Base-by-base conservation (phyloP, 805 yeast genomes). In the Alloascoidea hylecoeti region DNA sequence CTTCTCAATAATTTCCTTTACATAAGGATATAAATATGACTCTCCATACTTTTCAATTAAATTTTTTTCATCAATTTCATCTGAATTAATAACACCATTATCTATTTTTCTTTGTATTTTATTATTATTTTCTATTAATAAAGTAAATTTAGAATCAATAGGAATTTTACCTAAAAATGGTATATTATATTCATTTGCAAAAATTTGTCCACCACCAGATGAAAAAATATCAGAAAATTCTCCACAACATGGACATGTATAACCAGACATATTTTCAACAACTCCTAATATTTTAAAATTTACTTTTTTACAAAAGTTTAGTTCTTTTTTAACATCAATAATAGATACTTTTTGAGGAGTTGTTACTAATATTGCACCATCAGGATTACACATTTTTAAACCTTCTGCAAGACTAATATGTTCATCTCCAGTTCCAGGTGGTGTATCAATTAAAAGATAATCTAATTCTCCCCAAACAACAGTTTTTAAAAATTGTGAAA, bases 391-490 rank as follows among this genome's bases (percentile, higher is more conserved):
- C 45, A 64, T 58, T 40, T 79, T 60, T 33, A 92, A 64, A 55
- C 86, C 94, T 52, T 92, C 97, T 3, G 96, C 96, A 30, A 94
- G 80, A 3, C 96, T 86, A 30, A 92, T 92, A 55, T 92, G 99
- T 55, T 92, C 99, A 57, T 92, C 99, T 0, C 95, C 81, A 0
- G 99, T 92, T 0, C 99, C 99, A 0, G 99, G 99, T 1, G 99
- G 99, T 0, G 99, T 92, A 54, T 92, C 99, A 4, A 92, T 86
- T 19, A 92, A 59, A 40, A 89, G 58, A 52, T 82, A 89, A 40
- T 84, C 74, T 17, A 69, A 61, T 15, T 67, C 70, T 0, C 85
- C 95, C 99, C 99, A 92, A 18, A 72, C 72, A 2, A 89, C 95
- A 53, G 92, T 97, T 43, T 74, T 72, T 33, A 94, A 63, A 52